phyloP scores from a whole-genome alignment of 257 asterid genomes.

The Eucommia ulmoides region DNA sequence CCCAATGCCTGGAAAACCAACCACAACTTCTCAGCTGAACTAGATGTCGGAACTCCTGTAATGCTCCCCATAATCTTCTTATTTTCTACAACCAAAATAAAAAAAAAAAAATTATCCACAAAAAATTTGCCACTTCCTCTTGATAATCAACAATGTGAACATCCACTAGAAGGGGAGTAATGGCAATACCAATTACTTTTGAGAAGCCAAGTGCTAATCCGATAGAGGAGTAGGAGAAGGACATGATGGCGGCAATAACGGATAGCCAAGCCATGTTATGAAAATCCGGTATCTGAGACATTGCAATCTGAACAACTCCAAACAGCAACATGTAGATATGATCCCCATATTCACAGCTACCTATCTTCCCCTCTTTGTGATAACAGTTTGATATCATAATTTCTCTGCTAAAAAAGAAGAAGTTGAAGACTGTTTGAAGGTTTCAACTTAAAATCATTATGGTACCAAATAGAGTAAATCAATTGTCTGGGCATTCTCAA shows the following conservation, averaged over 20 bases:
- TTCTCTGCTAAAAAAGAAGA: conserved; percentile 39
- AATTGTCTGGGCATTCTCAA: too few relatives aligned
- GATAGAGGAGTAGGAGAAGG: conserved; percentile 51
- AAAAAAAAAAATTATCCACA: too few relatives aligned
- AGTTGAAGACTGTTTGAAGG: background rate
- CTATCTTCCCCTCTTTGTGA: conserved; percentile 54
- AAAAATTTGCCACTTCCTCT: too few relatives aligned
- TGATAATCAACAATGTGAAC: too few relatives aligned
- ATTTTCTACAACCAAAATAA: conserved; percentile 27
- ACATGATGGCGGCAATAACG: conserved; percentile 61
- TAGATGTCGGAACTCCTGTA: conserved; percentile 18
- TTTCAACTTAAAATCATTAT: background rate
- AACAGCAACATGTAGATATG: conserved; percentile 42
- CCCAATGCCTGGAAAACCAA: conserved; percentile 10
- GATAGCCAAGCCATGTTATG: conserved; percentile 73
- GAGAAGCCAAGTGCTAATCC: conserved; percentile 71
- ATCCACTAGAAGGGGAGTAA: too few relatives aligned
- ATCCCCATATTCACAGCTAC: conserved; percentile 30
- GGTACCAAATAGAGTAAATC: background rate
- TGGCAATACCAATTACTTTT: conserved; percentile 38
- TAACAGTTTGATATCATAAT: conserved; percentile 67
- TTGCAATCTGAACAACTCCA: conserved; percentile 45
- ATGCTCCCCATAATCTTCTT: conserved; percentile 25
- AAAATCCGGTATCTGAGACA: conserved; percentile 75
- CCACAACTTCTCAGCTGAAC: conserved; percentile 26